phyloP scores from a whole-genome alignment of 352 stramenopile species.

The Blastocystis sp. region DNA sequence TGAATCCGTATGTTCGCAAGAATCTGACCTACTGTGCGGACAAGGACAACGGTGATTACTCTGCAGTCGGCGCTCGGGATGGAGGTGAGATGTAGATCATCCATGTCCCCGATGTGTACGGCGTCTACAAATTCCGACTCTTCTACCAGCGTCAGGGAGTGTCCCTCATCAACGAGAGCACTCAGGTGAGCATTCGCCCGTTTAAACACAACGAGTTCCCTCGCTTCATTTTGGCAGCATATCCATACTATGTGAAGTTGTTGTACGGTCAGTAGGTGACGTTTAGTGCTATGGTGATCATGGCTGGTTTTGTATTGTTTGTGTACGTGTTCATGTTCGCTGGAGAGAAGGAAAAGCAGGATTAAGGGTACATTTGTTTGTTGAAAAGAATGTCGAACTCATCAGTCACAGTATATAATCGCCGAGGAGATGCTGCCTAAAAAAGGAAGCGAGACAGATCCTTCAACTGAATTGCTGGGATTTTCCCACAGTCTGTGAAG shows the following conservation, averaged over 20 bases:
- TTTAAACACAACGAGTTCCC: conserved; percentile 91
- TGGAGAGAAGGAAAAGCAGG: conserved; percentile 68
- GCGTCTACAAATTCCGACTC: conserved; percentile 84
- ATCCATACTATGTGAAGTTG: conserved; percentile 80
- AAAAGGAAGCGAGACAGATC: too few relatives aligned
- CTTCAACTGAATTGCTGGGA: too few relatives aligned
- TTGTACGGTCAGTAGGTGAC: not conserved
- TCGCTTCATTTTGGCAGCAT: conserved; percentile 82
- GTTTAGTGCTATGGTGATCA: conserved; percentile 74
- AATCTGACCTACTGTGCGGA: conserved; percentile 68
- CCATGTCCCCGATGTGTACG: conserved; percentile 76
- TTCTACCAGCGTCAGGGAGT: conserved; percentile 80
- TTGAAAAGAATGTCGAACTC: not conserved
- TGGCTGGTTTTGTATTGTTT: conserved; percentile 80
- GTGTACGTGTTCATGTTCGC: conserved; percentile 80
- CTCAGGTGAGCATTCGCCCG: conserved; percentile 80
- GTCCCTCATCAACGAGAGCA: conserved; percentile 77
- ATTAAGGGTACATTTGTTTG: conserved; percentile 42
- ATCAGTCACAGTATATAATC: not conserved
- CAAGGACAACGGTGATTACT: conserved; percentile 53
- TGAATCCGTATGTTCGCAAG: conserved; percentile 81
- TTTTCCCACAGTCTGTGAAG: too few relatives aligned
- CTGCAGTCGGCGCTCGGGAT: not conserved
- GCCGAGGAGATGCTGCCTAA: too few relatives aligned
- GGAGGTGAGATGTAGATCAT: not conserved